Conservation (phyloP, 2,329 filamentous ascomycete species). For the Cladosporium sp. region DNA sequence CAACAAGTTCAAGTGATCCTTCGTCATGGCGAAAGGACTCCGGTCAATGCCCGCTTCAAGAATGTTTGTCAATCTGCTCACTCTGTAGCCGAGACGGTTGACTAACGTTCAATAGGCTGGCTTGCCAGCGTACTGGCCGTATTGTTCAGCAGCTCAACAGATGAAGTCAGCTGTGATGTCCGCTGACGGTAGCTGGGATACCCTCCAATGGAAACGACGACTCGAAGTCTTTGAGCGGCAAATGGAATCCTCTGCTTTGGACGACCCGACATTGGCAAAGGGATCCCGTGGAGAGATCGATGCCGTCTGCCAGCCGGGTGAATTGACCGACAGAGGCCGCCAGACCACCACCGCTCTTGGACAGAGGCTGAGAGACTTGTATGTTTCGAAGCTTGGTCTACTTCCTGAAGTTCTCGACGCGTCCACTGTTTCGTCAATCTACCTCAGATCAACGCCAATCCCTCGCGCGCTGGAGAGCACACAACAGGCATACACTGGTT, state of each 20-base stretch:
- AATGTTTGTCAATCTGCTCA: conserved; percentile 42
- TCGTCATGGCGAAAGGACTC: conserved; percentile 61
- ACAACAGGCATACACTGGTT: conserved; percentile 47
- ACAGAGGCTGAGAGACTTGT: conserved; percentile 45
- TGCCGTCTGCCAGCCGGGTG: conserved; percentile 66
- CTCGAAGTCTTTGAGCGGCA: conserved; percentile 73
- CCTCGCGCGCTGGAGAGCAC: conserved; percentile 48
- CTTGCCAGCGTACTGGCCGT: conserved; percentile 67
- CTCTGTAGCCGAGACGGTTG: neutral
- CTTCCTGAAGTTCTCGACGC: conserved; percentile 42
- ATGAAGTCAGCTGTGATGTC: conserved; percentile 60
- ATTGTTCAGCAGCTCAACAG: conserved; percentile 73
- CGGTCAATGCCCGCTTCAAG: conserved; percentile 82
- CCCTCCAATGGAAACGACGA: conserved; percentile 62
- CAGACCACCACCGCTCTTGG: conserved; percentile 47
- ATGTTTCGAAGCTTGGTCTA: conserved; percentile 48
- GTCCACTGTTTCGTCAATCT: conserved; percentile 35
- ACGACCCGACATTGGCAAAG: conserved; percentile 57
- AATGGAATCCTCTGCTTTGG: conserved; percentile 39
- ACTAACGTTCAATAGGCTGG: conserved; percentile 17
- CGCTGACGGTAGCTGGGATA: conserved; percentile 54
- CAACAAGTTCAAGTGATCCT: conserved; percentile 82
- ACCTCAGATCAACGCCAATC: conserved; percentile 47
- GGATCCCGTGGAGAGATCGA: conserved; percentile 70
- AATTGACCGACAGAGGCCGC: conserved; percentile 48